Evolutionary conservation across 108 stramenopile genomes (phyloP), one percentile per base, ranked within the genome.

Genomic region (Pseudonitzschia multiseries): DNA sequence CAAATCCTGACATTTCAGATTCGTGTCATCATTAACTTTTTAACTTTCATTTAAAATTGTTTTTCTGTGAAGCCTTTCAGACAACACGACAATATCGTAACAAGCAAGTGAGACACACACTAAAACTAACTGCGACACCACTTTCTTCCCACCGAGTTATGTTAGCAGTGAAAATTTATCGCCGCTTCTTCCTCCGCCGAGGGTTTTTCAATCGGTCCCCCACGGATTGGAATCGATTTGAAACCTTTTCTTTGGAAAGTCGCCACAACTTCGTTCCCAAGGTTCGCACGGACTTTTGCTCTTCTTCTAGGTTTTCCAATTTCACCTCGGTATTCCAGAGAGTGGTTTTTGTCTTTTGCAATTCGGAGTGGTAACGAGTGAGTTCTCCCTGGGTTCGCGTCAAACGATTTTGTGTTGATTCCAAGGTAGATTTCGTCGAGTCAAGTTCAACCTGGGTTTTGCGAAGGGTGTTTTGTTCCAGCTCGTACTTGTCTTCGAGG

Each of bases 231-330:
- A 51, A 2, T n/a, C 50, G 50, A 51, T 51, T 51, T 9, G 50
- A n/a, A 51, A 51, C 50, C 20, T n/a, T 17, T 3, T n/a, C n/a
- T n/a, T 51, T 51, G 50, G 50, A 51, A 10, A 59, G 57, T 27
- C 29, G 21, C 57, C 57, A 59, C 57, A 59, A 26, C 57, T 59
- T 59, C 10, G 9, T 27, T 26, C 57, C 57, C 26, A 59, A 24
- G 15, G 26, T 27, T 27, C 57, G 57, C 15, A 59, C 10, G 14
- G 24, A 26, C 0, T 31, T 27, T 59, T 27, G 24, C 26, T 59
- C 57, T 6, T 59, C 57, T 59, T 59, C 57, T 8, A 59, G 57
- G 8, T 59, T 31, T 31, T 59, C 57, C 26, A 59, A 24, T 27
- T 27, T 17, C 29, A 17, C 26, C 15, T n/a, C 8, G 8, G 57